Evolutionary conservation across 805 yeast genomes (phyloP), one percentile per base, ranked within the genome.

Genomic region (Deakozyma indianensis): DNA sequence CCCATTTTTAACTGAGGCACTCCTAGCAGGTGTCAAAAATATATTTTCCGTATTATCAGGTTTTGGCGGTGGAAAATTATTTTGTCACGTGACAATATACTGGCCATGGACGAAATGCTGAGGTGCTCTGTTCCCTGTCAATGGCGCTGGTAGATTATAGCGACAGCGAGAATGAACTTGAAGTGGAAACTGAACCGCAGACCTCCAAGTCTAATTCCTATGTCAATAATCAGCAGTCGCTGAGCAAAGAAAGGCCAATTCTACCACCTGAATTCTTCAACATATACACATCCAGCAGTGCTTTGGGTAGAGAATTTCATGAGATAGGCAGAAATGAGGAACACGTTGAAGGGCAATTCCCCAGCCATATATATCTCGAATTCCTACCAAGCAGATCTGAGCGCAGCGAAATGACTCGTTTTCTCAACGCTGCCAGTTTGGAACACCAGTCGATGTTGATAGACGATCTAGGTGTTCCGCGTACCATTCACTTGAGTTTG

Each of bases 61-160:
- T n/a, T n/a, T n/a, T n/a, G n/a, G n/a, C n/a, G n/a, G n/a, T n/a
- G n/a, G n/a, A n/a, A n/a, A n/a, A n/a, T n/a, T n/a, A n/a, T n/a
- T n/a, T n/a, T n/a, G n/a, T n/a, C n/a, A n/a, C n/a, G n/a, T n/a
- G n/a, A n/a, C n/a, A n/a, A n/a, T n/a, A n/a, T n/a, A n/a, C n/a
- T n/a, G n/a, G n/a, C n/a, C n/a, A n/a, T n/a, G n/a, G n/a, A n/a
- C n/a, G n/a, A n/a, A n/a, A n/a, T n/a, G n/a, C n/a, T n/a, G n/a
- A n/a, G n/a, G n/a, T n/a, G n/a, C n/a, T n/a, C n/a, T n/a, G n/a
- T n/a, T n/a, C n/a, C n/a, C n/a, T n/a, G n/a, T n/a, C n/a, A n/a
- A 68, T 23, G 32, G 23, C 32, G 23, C 24, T 41, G 5, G 42
- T 41, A 5, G 38, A 32, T 32, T 25, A 41, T 24, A 25, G 32